A percentile compares a stretch with the other conserved stretches of the same genome.
These are phyloP conservation scores for Pseudozyma flocculosa DNA, from an alignment of 1,284 basidiomycete species.

Conservation along the genomic window DNA sequence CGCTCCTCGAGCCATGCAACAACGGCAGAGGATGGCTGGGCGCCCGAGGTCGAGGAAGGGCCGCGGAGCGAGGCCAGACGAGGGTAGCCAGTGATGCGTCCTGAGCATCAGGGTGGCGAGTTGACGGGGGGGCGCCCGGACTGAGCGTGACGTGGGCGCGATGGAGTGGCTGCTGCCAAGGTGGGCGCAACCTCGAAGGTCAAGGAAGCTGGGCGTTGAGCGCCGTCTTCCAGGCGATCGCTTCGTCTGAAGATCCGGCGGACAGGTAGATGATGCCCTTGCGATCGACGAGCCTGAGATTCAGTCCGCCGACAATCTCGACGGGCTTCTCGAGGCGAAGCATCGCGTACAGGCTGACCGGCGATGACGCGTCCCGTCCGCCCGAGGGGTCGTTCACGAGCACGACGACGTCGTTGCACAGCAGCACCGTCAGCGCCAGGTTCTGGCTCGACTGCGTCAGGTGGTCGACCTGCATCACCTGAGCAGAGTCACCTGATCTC, in stretches of 20 bases:
- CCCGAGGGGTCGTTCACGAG: conserved; percentile 71
- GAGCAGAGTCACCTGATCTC: background rate
- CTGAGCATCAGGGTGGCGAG: no score
- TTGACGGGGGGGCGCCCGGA: no score
- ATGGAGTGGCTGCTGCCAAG: no score
- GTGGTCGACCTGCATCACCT: conserved; percentile 80
- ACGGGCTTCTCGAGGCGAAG: conserved; percentile 27
- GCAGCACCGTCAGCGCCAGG: conserved; percentile 61
- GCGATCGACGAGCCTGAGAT: conserved; percentile 41
- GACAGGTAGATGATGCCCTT: conserved; percentile 41
- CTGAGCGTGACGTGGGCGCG: no score
- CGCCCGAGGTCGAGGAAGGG: no score
- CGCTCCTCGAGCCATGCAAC: no score
- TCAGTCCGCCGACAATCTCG: conserved; percentile 24
- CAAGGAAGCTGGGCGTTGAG: conserved; percentile 45
- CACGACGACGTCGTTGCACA: conserved; percentile 90
- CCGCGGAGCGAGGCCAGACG: no score
- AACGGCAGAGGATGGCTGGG: no score
- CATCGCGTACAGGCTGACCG: conserved; percentile 17
- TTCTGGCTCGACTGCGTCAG: conserved; percentile 64
- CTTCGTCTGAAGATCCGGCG: conserved; percentile 24
- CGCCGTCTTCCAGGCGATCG: conserved; percentile 35
- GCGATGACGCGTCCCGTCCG: conserved; percentile 10
- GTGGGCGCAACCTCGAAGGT: no score
- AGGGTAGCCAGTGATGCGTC: no score